Conservation (phyloP, 192 early-diverging fungal species). For the Coemansia sp. region DNA sequence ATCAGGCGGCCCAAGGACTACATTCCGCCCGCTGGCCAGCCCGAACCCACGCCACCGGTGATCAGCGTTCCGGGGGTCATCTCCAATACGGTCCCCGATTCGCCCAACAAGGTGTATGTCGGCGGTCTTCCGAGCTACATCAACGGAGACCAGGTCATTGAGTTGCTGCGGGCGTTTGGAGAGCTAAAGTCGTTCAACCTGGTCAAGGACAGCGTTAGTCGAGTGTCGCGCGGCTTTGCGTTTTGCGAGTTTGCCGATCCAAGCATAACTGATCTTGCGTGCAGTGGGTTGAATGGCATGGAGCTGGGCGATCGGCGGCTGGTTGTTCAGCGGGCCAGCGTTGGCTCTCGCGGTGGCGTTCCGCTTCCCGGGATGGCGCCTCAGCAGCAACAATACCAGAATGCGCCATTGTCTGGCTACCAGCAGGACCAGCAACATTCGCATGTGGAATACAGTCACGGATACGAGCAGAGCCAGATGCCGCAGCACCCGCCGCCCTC, state of each 20-base stretch:
- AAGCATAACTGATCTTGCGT: conserved; percentile 85
- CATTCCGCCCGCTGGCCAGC: conserved; percentile 55
- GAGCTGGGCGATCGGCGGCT: conserved; percentile 90
- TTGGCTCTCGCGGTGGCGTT: conserved; percentile 62
- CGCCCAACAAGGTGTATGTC: conserved; percentile 91
- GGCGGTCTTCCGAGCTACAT: conserved; percentile 88
- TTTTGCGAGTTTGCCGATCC: conserved; percentile 95
- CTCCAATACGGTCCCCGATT: conserved; percentile 88
- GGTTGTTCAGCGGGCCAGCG: conserved; percentile 89
- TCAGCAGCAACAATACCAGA: conserved; percentile 1
- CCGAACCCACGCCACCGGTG: conserved; percentile 59
- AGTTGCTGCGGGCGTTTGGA: conserved; percentile 91
- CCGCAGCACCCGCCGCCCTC: conserved; percentile 5
- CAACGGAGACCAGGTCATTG: conserved; percentile 90
- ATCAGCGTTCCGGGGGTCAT: conserved; percentile 73
- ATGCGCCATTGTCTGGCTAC: conserved; percentile 8
- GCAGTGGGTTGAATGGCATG: conserved; percentile 93
- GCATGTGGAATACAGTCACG: conserved; percentile 13
- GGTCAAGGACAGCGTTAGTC: conserved; percentile 76
- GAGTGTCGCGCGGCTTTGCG: conserved; percentile 85
- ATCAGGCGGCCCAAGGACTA: conserved; percentile 97
- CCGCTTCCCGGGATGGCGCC: not conserved
- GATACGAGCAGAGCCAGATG: not conserved
- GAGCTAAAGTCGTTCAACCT: conserved; percentile 89
- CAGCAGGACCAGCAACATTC: conserved; percentile 13